Base-by-base conservation (phyloP, 1,284 basidiomycete genomes). In the Ustilago hordei region DNA sequence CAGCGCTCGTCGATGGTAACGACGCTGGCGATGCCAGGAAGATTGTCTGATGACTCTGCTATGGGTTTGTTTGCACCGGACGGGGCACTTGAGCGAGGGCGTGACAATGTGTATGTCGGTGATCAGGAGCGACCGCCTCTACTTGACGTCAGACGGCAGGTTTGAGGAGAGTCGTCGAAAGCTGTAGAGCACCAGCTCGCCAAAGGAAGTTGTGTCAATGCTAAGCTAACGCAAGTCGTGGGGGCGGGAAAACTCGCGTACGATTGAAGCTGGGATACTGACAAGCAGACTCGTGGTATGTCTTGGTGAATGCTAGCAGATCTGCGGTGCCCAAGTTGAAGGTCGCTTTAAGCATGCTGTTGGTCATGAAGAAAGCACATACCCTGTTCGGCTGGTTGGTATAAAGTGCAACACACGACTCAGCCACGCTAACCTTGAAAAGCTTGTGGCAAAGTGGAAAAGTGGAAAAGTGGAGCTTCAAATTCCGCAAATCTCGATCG, bases 1-100 rank as follows among this genome's bases (percentile, higher is more conserved):
- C 53, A 56, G 48, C 55, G 55, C 39, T 64, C 52, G 17, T 57
- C 53, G 35, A 66, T 43, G 28, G 70, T 35, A 55, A 64, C 54
- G 43, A 72, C 57, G 11, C 47, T 56, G 50, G 50, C 52, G 34
- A 63, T 57, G 17, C 19, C 55, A 31, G 53, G 52, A 4, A 19
- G 60, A 19, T 48, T 45, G 34, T 60, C 60, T 8, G 69, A 62
- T 19, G 59, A 39, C 28, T 67, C 69, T 4, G 69, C 60, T 64
- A 72, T 71, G 36, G 38, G 19, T 38, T 48, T 8, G 28, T 23
- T 4, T 19, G 31, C 50, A 31, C 31, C 13, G 6, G 32, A 7
- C 4, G 0, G 4, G n/a, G 34, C 19, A 28, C 52, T 53, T n/a
- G n/a, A 55, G 36, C 17, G 8, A 15, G 55, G 13, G 15, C 15